Evolutionary conservation across 148 eudicot genomes (phyloP).

Genomic region (Cornus kousa): DNA sequence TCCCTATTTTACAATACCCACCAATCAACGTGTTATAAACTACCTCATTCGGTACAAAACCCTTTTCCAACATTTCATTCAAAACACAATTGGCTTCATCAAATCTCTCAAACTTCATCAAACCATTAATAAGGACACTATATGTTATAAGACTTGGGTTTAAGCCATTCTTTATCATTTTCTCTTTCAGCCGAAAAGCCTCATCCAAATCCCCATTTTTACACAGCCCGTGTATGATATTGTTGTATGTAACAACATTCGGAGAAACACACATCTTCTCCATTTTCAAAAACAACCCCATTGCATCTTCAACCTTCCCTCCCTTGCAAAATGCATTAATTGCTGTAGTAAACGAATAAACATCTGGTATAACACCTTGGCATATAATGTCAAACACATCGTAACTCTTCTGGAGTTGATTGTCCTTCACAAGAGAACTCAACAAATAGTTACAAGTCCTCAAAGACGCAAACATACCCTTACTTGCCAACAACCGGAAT

Average conservation of each 20-base stretch:
- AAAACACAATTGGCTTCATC: conserved; percentile 58
- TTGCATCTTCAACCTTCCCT: conserved; percentile 63
- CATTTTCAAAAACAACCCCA: conserved; percentile 62
- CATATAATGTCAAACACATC: conserved; percentile 57
- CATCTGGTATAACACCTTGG: conserved; percentile 50
- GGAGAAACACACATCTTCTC: conserved; percentile 54
- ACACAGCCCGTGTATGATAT: conserved; percentile 70
- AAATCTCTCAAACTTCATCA: conserved; percentile 49
- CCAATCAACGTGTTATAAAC: conserved; percentile 73
- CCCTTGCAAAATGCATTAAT: conserved; percentile 66
- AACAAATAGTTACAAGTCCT: conserved; percentile 63
- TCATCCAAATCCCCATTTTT: conserved; percentile 49
- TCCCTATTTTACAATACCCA: conserved; percentile 75
- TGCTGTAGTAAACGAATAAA: conserved; percentile 56
- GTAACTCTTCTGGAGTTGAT: conserved; percentile 52
- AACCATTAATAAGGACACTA: conserved; percentile 67
- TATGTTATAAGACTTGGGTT: conserved; percentile 60
- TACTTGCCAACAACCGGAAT: conserved; percentile 38
- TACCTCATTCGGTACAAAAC: conserved; percentile 62
- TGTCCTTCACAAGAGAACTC: conserved; percentile 68
- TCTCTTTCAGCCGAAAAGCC: conserved; percentile 62
- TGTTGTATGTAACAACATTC: conserved; percentile 73
- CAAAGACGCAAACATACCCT: conserved; percentile 59
- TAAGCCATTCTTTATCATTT: conserved; percentile 54
- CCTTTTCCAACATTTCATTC: conserved; percentile 57